Base-by-base conservation (phyloP, 192 early-diverging fungal genomes). In the Chytriomyces sp. region DNA sequence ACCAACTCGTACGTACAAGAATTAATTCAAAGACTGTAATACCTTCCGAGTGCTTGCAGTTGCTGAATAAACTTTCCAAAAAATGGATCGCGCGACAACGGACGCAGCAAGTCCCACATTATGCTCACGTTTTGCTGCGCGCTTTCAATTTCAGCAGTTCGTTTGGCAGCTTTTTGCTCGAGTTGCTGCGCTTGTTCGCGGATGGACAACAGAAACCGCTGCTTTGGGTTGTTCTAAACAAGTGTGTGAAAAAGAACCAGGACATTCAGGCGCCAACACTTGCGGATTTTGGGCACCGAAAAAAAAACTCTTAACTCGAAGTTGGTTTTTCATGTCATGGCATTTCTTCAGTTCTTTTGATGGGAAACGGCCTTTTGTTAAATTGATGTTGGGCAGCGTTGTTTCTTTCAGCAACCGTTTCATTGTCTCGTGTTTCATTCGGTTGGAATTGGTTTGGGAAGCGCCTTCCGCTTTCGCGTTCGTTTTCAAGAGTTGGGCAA, bases 51-150 rank as follows among this genome's bases (percentile, higher is more conserved):
- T 26, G 49, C 53, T 50, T 78, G 76, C 57, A 78, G 62, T 13
- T 45, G n/a, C 28, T 61, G 50, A 46, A 78, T 78, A 50, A 64
- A 78, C 35, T 70, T 61, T 45, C 69, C 77, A 53, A 78, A 78
- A n/a, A 71, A 28, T 16, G 77, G 77, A 35, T 78, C 77, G 10
- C 77, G 68, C 20, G 61, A 65, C 18, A 78, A 48, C 7, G 77
- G 77, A 16, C 77, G 77, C 43, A 78, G 23, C 28, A 78, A 59
- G 68, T 78, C 61, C 77, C 77, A 78, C 23, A 50, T 50, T 5
- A 72, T 60, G 10, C 45, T 28, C 13, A 43, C 24, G 13, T 28
- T 46, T 45, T 78, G 48, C 28, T 78, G 77, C 43, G 62, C 69
- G 11, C 69, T 77, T 62, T 69, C 13, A 20, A 78, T 53, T 50